Conservation (phyloP, 164 flowering plant species). For the Magnolia officinalis region DNA sequence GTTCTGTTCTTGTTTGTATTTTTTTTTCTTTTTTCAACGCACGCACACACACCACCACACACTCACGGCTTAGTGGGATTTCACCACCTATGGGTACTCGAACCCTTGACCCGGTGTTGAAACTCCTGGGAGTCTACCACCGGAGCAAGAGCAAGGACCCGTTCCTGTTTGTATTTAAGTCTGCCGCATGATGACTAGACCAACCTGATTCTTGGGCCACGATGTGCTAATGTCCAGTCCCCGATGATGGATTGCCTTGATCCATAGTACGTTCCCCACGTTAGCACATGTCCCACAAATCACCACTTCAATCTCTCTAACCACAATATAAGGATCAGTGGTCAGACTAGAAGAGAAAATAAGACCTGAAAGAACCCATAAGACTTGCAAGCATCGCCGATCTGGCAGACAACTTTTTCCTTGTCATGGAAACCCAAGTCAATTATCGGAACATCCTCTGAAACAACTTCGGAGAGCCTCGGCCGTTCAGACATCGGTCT, state of each 20-base stretch:
- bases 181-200: not conserved
- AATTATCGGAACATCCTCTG: slow-evolving; percentile 48
- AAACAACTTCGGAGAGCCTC: slow-evolving; percentile 44
- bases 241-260: not conserved
- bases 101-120: no score
- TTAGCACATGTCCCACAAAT: not conserved
- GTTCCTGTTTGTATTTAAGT: not conserved
- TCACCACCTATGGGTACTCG: no score
- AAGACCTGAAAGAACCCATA: slow-evolving; percentile 66
- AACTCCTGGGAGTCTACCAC: no score
- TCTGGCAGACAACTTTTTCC: slow-evolving; percentile 21
- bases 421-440: slow-evolving; percentile 39
- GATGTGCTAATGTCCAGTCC: not conserved
- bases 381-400: slow-evolving; percentile 48
- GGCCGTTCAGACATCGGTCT: slow-evolving; percentile 75
- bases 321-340: not conserved
- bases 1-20: no score
- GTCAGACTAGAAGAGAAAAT: not conserved
- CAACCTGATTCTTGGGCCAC: not conserved
- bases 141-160: no score
- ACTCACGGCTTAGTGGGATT: no score
- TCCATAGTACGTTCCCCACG: not conserved
- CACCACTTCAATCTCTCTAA: not conserved
- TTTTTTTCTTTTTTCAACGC: no score
- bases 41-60: no score